phyloP scores from a whole-genome alignment of 805 yeast species.

The Candida corydali region DNA sequence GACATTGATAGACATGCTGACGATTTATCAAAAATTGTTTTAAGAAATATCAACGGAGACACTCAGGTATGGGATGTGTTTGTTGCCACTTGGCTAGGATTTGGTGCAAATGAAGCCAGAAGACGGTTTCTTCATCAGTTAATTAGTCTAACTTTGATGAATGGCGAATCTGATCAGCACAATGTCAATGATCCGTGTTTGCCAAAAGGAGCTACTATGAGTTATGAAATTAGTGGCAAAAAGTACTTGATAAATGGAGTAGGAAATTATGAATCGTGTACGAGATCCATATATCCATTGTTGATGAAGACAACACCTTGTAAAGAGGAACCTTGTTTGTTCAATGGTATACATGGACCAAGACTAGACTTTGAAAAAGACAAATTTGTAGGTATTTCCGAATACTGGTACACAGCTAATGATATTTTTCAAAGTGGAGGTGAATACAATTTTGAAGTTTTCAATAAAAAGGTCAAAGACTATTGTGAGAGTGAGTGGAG shows the following conservation, averaged over 20 bases:
- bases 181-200: conserved; percentile 72
- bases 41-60: conserved; percentile 69
- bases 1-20: conserved; percentile 65
- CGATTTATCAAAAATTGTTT: conserved; percentile 62
- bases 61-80: conserved; percentile 78
- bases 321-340: conserved; percentile 81
- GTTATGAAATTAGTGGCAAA: conserved; percentile 44
- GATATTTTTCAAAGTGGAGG: conserved; percentile 90
- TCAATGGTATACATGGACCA: conserved; percentile 95
- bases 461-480: conserved; percentile 59
- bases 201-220: conserved; percentile 55
- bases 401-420: conserved; percentile 96
- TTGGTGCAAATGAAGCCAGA: conserved; percentile 94
- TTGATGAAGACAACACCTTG: conserved; percentile 79
- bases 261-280: conserved; percentile 76
- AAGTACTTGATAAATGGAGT: conserved; percentile 59
- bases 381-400: conserved; percentile 89
- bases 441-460: conserved; percentile 70
- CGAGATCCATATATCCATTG: conserved; percentile 68
- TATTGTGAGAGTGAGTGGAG: conserved; percentile 81
- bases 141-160: conserved; percentile 27
- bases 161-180: conserved; percentile 9
- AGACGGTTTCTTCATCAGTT: conserved; percentile 61
- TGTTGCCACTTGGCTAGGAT: conserved; percentile 96
- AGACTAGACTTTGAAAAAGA: conserved; percentile 72